Conservation (phyloP, 2,329 filamentous ascomycete genomes). For the Cercospora citrullina region DNA sequence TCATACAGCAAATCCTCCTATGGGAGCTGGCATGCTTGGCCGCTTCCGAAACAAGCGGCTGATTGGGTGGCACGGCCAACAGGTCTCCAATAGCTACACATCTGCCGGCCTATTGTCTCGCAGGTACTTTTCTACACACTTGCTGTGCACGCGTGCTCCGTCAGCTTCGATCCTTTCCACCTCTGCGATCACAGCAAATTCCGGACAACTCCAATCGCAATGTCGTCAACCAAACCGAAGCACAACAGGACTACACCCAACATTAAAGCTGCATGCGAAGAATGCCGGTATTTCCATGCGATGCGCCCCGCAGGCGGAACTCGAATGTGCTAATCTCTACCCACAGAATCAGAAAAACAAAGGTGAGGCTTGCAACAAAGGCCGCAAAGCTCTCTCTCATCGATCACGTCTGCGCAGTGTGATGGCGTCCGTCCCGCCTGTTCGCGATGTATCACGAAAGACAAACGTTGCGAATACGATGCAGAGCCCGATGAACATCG, state of each 20-base stretch:
- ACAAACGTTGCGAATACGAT: constrained; percentile 6
- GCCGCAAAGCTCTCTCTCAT: not conserved
- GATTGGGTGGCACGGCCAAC: not conserved
- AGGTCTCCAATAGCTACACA: not conserved
- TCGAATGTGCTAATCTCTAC: not conserved
- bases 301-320: not conserved
- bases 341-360: constrained; percentile 3
- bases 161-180: not conserved
- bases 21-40: constrained; percentile 2
- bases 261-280: constrained; percentile 14
- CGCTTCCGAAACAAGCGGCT: constrained; percentile 1
- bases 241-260: constrained; percentile 9
- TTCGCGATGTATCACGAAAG: constrained; percentile 1
- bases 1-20: not conserved
- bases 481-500: constrained; percentile 14
- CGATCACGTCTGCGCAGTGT: constrained; percentile 1
- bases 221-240: constrained; percentile 1
- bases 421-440: constrained; percentile 8
- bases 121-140: not conserved
- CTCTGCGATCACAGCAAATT: not conserved
- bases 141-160: not conserved
- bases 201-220: not conserved
- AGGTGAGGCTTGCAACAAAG: not conserved
- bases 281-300: not conserved
- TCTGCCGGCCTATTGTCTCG: not conserved